Base-by-base conservation (phyloP, 1,284 basidiomycete species). In the Sanghuangporus weigelae region DNA sequence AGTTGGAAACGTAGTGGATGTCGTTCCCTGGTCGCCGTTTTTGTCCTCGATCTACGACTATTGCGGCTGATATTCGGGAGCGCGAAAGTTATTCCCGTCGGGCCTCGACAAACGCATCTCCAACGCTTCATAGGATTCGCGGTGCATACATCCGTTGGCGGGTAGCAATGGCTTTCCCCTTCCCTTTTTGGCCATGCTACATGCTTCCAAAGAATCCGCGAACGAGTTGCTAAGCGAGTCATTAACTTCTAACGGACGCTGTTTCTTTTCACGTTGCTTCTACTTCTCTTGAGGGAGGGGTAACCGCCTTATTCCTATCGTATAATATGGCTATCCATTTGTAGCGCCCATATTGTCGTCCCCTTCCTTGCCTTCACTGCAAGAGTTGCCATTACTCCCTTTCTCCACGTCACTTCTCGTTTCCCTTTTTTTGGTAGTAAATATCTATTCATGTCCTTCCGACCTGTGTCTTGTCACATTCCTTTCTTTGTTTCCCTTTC, bases 191-290 rank as follows among this genome's bases (percentile, higher is more conserved):
- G 69, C 49, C 59, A 53, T 60, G 39, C 44, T 60, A 38, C 42
- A 51, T 55, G 44, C 46, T 53, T 44, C 42, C 44, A 48, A 60
- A 31, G 57, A 49, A 48, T 19, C 49, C 63, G 50, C 50, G 57
- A 70, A 57, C 69, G 74, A 70, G 69, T 68, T 72, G 66, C 66
- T 59, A 62, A 56, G 48, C 64, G 63, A 65, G 73, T 72, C 68
- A 69, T 73, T 71, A 68, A 73, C 77, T 76, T 77, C 73, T 78
- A 75, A 85, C 84, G 86, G 86, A 89, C 87, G 84, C 85, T 82
- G 74, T 82, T 84, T 82, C 74, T 74, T 77, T 85, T 82, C 80
- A 83, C 67, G 80, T 73, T 70, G 71, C 67, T 66, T 70, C 68
- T 66, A 66, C 67, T 67, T 66, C 68, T 40, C 40, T 54, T 11